Evolutionary conservation across 2,329 filamentous ascomycete genomes (phyloP), one percentile per base, ranked within the genome.

Genomic region (Beauveria australis): DNA sequence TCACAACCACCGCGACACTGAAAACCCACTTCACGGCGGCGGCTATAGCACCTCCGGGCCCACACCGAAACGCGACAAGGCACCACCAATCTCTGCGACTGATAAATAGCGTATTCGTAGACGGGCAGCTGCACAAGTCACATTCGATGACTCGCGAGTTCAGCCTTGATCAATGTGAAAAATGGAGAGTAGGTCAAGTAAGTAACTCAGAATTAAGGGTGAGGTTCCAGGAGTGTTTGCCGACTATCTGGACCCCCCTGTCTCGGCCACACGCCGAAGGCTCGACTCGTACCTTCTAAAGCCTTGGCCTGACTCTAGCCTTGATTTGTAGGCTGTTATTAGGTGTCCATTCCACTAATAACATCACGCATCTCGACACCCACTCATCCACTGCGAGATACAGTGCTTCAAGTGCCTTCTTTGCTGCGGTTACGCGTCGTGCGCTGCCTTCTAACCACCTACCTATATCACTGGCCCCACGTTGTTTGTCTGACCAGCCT

Each of bases 1-100:
- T 19, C 33, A 26, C 40, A 44, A 33, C 28, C 53, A 56, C n/a
- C 43, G 24, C 24, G 54, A 16, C 30, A 49, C 44, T 49, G 5
- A 46, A 47, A 44, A 44, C 19, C 56, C 56, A 59, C 56, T 33
- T 24, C 57, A 59, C 28, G 41, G 37, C 43, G 48, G 57, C 57
- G 57, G 57, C 57, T 59, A 59, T 51, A 44, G 47, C 49, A 52
- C 40, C 12, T 59, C 28, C 19, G 14, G 56, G 19, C 57, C 57
- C 57, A 59, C 49, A 18, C 40, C 33, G 57, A 59, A 59, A 59
- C 57, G 57, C 57, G 57, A 53, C 49, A 51, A n/a, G 22, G 26
- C 44, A 43, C 44, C 44, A 26, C 54, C 26, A 16, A 19, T 40
- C 28, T 16, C 33, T 40, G 14, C 12, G 28, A 14, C 30, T 40